Evolutionary conservation across 345 rosid genomes (phyloP), one percentile per base, ranked within the genome.

Genomic region (Arabidopsis suecica): DNA sequence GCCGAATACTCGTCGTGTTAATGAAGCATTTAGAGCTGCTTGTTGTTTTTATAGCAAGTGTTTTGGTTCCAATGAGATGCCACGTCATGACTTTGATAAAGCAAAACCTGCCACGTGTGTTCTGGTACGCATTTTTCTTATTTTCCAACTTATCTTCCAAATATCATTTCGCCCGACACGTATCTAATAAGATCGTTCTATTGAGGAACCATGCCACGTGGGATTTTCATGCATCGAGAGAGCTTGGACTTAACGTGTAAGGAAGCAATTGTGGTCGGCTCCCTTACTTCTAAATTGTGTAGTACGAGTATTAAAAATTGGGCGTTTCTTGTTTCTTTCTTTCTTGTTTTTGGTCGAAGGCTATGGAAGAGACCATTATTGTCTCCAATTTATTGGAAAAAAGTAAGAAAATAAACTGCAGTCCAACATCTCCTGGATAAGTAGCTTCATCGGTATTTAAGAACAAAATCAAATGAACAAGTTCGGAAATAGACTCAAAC

Each of bases 201-300:
- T 12, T 9, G 48, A 37, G 76, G 18, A 41, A 63, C 63, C 11
- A 30, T 65, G 71, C 78, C 78, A 74, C 65, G 78, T 55, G 49
- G 47, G 22, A 12, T 34, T 34, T 73, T 23, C 65, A 65, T 73
- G 78, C 78, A 73, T 33, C 49, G 25, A 20, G 36, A 32, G 45
- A 44, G 30, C 7, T 63, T 34, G 6, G 20, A 23, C 65, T 55
- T 72, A 40, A 60, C 48, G 28, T 23, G 32, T 38, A 50, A 50
- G 76, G 42, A 71, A 48, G 50, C 11, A 47, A 22, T 12, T 42
- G 42, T 44, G 41, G 64, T 30, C 65, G 74, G 65, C 23, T 34
- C 63, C 13, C 44, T 16, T 18, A 9, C 63, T 58, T 9, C 28
- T 16, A 58, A 30, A 56, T n/a, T n/a, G 38, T 56, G 22, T 55